Evolutionary conservation across 208 protist genomes (phyloP), one percentile per base, ranked within the genome.

Genomic region (Crithidia fasciculata): DNA sequence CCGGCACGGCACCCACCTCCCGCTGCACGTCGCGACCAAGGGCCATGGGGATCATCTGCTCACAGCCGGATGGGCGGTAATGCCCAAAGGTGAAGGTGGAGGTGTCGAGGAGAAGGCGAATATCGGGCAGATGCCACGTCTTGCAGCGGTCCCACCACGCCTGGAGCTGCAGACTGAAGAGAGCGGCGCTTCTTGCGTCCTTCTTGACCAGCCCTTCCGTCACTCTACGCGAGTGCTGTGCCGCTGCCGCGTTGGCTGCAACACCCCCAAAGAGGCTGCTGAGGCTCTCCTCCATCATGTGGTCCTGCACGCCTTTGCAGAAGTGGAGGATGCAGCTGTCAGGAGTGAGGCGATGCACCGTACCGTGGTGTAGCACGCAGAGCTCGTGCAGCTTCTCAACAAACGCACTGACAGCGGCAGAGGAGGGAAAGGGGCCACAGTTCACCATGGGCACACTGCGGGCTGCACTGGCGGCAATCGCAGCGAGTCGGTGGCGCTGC

Each of bases 291-390:
- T 28, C 28, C 28, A 43, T 5, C 3, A 76, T 39, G 37, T 69
- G 71, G 1, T 18, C 44, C 12, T 62, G 61, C 19, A 69, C 71
- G 28, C 62, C 62, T 15, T 2, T 36, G 47, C 52, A 13, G 63
- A 81, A 81, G 59, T 81, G 76, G 19, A 81, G 19, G 5, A 81
- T n/a, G 40, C 70, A 76, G 39, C 45, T 19, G 62, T 81, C 76
- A 0, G 76, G 76, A 16, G 10, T 49, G 9, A 77, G 45, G 58
- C 65, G 65, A 43, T 60, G 71, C 8, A 72, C 37, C 0, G 52
- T 68, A 40, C 76, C 76, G 58, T 62, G 61, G 63, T 65, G 47
- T 13, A 19, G 39, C 54, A 47, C 28, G n/a, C 43, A 39, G 3
- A 77, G 53, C 5, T 77, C 56, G 4, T 77, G 39, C 49, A 81